Evolutionary conservation across 805 yeast genomes (phyloP).

Genomic region (Gaillardinia entomophila): DNA sequence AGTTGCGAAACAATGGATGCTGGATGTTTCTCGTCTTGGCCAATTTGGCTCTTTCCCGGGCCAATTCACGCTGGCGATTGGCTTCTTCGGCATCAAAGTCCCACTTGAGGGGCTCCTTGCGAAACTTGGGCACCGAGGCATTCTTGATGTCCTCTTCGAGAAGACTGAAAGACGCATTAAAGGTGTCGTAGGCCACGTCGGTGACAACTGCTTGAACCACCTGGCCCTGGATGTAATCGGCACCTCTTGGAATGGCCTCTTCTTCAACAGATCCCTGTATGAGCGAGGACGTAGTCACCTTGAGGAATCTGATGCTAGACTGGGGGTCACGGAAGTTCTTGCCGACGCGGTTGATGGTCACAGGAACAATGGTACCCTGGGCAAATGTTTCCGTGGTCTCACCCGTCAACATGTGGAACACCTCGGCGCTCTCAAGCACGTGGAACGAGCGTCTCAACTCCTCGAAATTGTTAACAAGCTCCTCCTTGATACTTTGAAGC

Average conservation of each 20-base stretch:
- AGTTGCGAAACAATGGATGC: slow-evolving; percentile 85
- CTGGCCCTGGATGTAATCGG: slow-evolving; percentile 54
- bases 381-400: slow-evolving; percentile 68
- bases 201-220: slow-evolving; percentile 80
- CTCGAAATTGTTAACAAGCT: slow-evolving; percentile 79
- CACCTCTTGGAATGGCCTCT: slow-evolving; percentile 40
- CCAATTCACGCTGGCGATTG: slow-evolving; percentile 55
- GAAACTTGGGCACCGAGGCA: slow-evolving; percentile 41
- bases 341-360: slow-evolving; percentile 62
- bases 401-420: slow-evolving; percentile 86
- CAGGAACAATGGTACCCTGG: slow-evolving; percentile 70
- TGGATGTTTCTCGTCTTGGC: slow-evolving; percentile 75
- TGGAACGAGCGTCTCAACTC: slow-evolving; percentile 78
- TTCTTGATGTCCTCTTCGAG: slow-evolving; percentile 57
- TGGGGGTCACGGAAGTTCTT: slow-evolving; percentile 52
- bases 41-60: slow-evolving; percentile 59
- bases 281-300: slow-evolving; percentile 36
- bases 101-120: slow-evolving; percentile 67
- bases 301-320: slow-evolving; percentile 37
- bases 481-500: slow-evolving; percentile 77
- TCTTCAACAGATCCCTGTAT: slow-evolving; percentile 41
- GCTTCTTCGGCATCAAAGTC: slow-evolving; percentile 66
- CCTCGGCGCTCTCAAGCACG: slow-evolving; percentile 57
- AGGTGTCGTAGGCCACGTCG: slow-evolving; percentile 64
- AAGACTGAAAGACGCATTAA: slow-evolving; percentile 71